Base-by-base conservation (phyloP, 305 asterid species). In the Fraxinus nigra region DNA sequence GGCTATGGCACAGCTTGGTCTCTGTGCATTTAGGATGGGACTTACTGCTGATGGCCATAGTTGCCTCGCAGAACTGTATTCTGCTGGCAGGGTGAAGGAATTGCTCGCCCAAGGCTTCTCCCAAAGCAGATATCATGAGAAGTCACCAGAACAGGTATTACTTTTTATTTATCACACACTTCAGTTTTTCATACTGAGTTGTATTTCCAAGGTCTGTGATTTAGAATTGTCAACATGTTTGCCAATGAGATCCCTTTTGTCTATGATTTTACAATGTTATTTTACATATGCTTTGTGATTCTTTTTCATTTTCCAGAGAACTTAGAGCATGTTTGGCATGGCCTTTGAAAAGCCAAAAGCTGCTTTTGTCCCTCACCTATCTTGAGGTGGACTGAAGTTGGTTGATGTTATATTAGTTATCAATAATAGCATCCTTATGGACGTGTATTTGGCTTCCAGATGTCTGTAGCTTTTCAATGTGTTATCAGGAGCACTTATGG, bases 21-120 rank as follows among this genome's bases (percentile, higher is more conserved):
- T 96, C 32, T 96, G 97, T 85, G 93, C 99, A 7, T 94, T 94
- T 87, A 89, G 98, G 87, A 92, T 73, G 6, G 98, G 98, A 11
- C 98, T 92, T 82, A 87, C 95, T 81, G 35, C 85, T 48, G 99
- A 96, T 80, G 92, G 89, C 72, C 98, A 93, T 54, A 82, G 93
- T 78, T 96, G 99, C 85, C 98, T 96, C 7, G 86, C 97, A 6
- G 99, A 96, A 78, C 93, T 96, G 73, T 96, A 94, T 77, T 89
- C 98, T 82, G 95, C 97, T 81, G 98, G 98, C n/a, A 91, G 98
- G 84, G 99, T 93, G 80, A 96, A 92, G 90, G 99, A 96, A 79
- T 87, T 96, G 86, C 92, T 96, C 76, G 98, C 99, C 0, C 99
- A 96, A 85, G 99, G 99, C 83, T 89, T 96, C 84, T 90, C 97